Base-by-base conservation (phyloP, 1,139 yeast genomes). In the Magnusiomyces magnusii region DNA sequence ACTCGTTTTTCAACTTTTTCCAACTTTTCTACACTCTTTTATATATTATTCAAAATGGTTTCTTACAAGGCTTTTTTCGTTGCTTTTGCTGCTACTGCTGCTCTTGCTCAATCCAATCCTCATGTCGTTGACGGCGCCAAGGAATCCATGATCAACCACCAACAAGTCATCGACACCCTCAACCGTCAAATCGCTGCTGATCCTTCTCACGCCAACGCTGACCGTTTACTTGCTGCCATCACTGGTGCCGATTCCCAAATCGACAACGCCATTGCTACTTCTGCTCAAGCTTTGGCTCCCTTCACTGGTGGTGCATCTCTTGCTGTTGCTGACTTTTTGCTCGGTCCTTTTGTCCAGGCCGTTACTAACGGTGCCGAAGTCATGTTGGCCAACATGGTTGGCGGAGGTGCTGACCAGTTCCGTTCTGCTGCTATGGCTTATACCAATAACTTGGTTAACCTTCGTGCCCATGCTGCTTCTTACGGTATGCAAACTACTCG, bases 341-440 rank as follows among this genome's bases (percentile, higher is more conserved):
- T 58, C n/a, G 70, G 70, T 13, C 69, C 69, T 42, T 63, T 61
- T 57, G 63, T 61, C 28, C 68, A 66, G 63, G 62, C 67, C 24
- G 62, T 66, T 10, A 65, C 68, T 54, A 65, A 66, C 57, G 68
- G 68, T 49, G 68, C 68, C 27, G 67, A 66, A 63, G 68, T 65
- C 21, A 59, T 63, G 27, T 57, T 66, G 13, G 59, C 67, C 52
- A 65, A 65, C 60, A 41, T 61, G 19, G 55, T 66, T 51, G 68
- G 68, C 15, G 67, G 65, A 24, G 61, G 61, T 41, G 49, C 55
- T 25, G 66, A 64, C 44, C 47, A 63, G 19, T 59, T 61, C 27
- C 25, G n/a, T 7, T 5, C 49, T 19, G 49, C 49, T 9, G 49
- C 49, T 17, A 19, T 5, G 5, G 24, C 49, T 19, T 44, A 44